Base-by-base conservation (phyloP, 2,329 filamentous ascomycete species). In the Aspergillus pseudotamarii region DNA sequence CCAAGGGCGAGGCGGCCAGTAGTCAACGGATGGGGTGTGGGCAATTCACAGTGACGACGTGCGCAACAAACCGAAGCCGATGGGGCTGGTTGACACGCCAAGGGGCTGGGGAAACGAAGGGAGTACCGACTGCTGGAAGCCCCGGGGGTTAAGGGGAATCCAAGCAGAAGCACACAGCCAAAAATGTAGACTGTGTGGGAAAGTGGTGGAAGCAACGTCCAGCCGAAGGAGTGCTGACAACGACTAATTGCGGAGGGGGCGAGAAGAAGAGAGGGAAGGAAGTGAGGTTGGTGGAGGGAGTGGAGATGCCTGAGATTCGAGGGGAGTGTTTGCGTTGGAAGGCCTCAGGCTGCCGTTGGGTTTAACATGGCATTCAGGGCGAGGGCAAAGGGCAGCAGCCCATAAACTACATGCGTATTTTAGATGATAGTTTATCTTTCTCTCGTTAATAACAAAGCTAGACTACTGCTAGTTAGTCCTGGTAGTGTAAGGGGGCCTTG, bases 311-410 rank as follows among this genome's bases (percentile, higher is more conserved):
- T 55, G 50, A 45, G 61, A 62, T 58, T 59, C 41, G 57, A 58
- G 58, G 36, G 54, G 59, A 36, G 59, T 55, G 50, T 55, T 48
- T 48, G 53, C 32, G 59, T 53, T 46, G 41, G 51, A 30, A 62
- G 63, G 64, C 64, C 67, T 69, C 64, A 69, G 64, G 67, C 68
- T 63, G 65, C 64, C 12, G 51, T 59, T 66, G 66, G 65, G 61
- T 61, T 61, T 65, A 51, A 54, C 34, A 61, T 61, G 60, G 54
- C 51, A 50, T 41, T 48, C 34, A 46, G 51, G 26, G 12, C 12
- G 11, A 51, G 28, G 14, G n/a, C n/a, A 46, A 6, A 19, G 46
- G 19, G 19, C 46, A 21, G 21, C 26, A 34, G 16, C 48, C 16
- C 19, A 30, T 28, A 30, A 30, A 30, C 16, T 54, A 36, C n/a